Evolutionary conservation across 257 asterid species (phyloP).

Genomic region (Plantago elongata): DNA sequence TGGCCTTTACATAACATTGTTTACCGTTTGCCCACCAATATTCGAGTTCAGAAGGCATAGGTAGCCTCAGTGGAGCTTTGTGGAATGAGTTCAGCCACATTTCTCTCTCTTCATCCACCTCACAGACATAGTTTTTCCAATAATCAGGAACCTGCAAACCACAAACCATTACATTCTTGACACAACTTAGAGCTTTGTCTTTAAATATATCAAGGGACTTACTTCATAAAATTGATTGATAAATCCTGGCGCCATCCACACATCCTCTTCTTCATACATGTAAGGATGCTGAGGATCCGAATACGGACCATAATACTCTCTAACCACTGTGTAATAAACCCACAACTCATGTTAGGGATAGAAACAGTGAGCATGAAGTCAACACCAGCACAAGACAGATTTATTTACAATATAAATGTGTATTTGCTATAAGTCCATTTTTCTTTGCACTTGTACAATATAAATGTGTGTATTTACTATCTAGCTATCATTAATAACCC

Average conservation of each 20-base stretch:
- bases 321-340: slow-evolving; percentile 53
- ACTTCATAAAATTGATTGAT: slow-evolving; percentile 96
- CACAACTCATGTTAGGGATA: not conserved
- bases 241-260: slow-evolving; percentile 99
- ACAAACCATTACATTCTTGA: slow-evolving; percentile 10
- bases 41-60: slow-evolving; percentile 97
- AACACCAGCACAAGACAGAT: too few species aligned
- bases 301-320: slow-evolving; percentile 91
- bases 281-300: slow-evolving; percentile 97
- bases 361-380: not conserved
- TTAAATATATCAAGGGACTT: slow-evolving; percentile 18
- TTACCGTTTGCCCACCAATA: slow-evolving; percentile 84
- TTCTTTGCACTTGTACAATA: too few species aligned
- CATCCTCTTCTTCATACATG: slow-evolving; percentile 93
- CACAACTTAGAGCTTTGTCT: not conserved
- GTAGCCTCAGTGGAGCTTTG: slow-evolving; percentile 87
- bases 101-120: slow-evolving; percentile 91
- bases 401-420: too few species aligned
- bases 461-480: too few species aligned
- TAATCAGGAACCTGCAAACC: slow-evolving; percentile 85
- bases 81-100: slow-evolving; percentile 95
- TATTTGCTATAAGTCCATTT: too few species aligned
- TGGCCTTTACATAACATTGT: not conserved
- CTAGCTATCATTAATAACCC: too few species aligned
- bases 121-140: slow-evolving; percentile 79